These are phyloP conservation scores for Acanthamoeba quina DNA, from an alignment of 208 protist species.

Conservation along the genomic window DNA sequence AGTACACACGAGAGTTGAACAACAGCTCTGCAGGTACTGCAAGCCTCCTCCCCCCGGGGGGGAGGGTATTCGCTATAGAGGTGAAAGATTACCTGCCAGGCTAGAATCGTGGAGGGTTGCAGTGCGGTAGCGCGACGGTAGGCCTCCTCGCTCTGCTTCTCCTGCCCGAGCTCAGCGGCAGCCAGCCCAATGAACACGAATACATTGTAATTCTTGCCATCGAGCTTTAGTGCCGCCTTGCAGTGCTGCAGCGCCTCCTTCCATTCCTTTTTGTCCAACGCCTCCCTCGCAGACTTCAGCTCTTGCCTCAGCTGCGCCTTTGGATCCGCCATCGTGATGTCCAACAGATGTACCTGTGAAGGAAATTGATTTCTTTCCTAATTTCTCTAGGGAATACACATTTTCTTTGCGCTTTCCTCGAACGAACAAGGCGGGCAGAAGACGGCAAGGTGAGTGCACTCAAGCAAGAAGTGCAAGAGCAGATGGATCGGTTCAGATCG, in stretches of 20 bases:
- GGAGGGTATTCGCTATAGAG: background rate
- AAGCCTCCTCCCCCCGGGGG: background rate
- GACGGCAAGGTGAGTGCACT: too few species aligned
- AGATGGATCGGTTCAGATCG: background rate
- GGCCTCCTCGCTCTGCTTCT: constrained; percentile 57
- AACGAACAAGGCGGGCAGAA: too few species aligned
- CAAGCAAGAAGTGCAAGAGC: too few species aligned
- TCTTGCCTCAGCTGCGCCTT: constrained; percentile 55
- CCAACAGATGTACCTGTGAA: too few species aligned
- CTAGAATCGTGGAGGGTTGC: constrained; percentile 30
- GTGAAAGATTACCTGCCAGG: constrained; percentile 41
- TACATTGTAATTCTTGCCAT: constrained; percentile 61
- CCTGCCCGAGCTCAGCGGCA: constrained; percentile 59
- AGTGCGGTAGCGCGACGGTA: constrained; percentile 19
- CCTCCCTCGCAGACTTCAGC: constrained; percentile 51
- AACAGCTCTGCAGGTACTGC: background rate
- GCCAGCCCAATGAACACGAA: constrained; percentile 39
- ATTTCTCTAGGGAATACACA: too few species aligned
- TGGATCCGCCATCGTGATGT: constrained; percentile 7
- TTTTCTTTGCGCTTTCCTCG: too few species aligned
- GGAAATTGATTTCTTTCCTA: background rate
- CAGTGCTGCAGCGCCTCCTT: constrained; percentile 67
- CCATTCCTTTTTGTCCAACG: constrained; percentile 67
- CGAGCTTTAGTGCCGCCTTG: constrained; percentile 53
- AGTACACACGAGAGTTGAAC: background rate